Evolutionary conservation across 1,139 yeast species (phyloP).

Genomic region (Williopsis jadinii): DNA sequence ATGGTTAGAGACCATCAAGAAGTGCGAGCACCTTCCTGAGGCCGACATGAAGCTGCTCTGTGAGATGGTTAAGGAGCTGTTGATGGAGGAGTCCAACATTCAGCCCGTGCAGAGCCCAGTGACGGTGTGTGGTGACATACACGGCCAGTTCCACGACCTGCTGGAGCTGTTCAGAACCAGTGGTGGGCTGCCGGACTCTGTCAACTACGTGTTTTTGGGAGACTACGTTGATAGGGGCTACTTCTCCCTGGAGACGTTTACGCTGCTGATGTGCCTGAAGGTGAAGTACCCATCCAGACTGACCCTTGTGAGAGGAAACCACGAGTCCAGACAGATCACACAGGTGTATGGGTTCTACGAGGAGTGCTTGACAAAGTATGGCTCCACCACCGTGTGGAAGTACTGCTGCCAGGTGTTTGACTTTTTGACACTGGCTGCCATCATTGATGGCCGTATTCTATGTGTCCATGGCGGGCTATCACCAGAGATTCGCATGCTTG

Average conservation of each 20-base stretch:
- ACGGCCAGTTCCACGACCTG: conserved; percentile 95
- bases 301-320: conserved; percentile 89
- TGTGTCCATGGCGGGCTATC: conserved; percentile 97
- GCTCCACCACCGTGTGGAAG: conserved; percentile 93
- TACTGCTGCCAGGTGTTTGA: conserved; percentile 96
- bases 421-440: conserved; percentile 86
- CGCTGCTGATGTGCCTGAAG: conserved; percentile 83
- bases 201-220: conserved; percentile 79
- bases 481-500: conserved; percentile 96
- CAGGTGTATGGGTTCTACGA: conserved; percentile 93
- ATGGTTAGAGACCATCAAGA: conserved; percentile 91
- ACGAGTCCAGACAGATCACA: conserved; percentile 90
- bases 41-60: conserved; percentile 94
- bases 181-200: conserved; percentile 82
- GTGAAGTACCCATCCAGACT: conserved; percentile 82
- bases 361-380: conserved; percentile 82
- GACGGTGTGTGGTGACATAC: conserved; percentile 98
- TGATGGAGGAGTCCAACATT: conserved; percentile 92
- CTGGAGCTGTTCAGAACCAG: conserved; percentile 86
- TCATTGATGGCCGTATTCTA: conserved; percentile 84
- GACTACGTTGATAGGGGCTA: conserved; percentile 98
- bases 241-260: conserved; percentile 87
- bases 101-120: conserved; percentile 97
- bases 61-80: conserved; percentile 81
- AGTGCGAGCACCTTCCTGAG: conserved; percentile 85